phyloP scores from a whole-genome alignment of 2,329 filamentous ascomycete species.

The Magnaporthales sp. region DNA sequence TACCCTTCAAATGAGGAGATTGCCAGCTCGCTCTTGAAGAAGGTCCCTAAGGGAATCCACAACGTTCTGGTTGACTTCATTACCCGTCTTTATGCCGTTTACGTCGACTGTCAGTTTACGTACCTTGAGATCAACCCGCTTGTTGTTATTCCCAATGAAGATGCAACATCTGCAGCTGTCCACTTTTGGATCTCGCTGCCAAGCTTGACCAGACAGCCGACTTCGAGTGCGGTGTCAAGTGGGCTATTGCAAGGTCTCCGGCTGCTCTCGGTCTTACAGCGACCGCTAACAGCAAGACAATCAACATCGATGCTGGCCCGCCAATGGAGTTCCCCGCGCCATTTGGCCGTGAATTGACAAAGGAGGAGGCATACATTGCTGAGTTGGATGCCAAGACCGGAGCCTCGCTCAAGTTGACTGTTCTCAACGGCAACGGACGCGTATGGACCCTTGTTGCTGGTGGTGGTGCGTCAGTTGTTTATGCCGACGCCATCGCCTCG shows the following conservation, averaged over 20 bases:
- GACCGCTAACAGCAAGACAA: slow-evolving; percentile 53
- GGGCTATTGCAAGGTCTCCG: slow-evolving; percentile 90
- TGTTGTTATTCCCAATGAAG: slow-evolving; percentile 91
- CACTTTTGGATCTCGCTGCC: slow-evolving; percentile 97
- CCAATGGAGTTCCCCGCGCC: slow-evolving; percentile 99
- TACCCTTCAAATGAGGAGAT: slow-evolving; percentile 97
- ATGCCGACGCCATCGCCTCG: slow-evolving; percentile 96
- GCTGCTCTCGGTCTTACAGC: slow-evolving; percentile 76
- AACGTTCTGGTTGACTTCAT: slow-evolving; percentile 99
- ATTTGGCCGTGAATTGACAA: slow-evolving; percentile 95
- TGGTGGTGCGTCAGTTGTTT: slow-evolving; percentile 98
- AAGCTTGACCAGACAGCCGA: slow-evolving; percentile 99
- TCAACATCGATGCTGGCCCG: slow-evolving; percentile 91
- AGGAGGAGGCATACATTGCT: slow-evolving; percentile 98
- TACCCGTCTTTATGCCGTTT: slow-evolving; percentile 94
- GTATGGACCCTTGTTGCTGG: slow-evolving; percentile 98
- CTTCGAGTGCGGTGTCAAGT: slow-evolving; percentile 98
- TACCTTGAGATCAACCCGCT: slow-evolving; percentile 99
- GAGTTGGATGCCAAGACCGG: slow-evolving; percentile 99
- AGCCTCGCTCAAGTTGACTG: slow-evolving; percentile 95
- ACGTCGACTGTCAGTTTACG: slow-evolving; percentile 99
- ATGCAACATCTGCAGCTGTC: slow-evolving; percentile 85
- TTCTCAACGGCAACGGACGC: slow-evolving; percentile 83
- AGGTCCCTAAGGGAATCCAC: slow-evolving; percentile 92
- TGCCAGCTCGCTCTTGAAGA: slow-evolving; percentile 73